A percentile compares a stretch with the other conserved stretches of the same genome.
Conservation (phyloP, 2,329 filamentous ascomycete species). For the Trichoderma citrinoviride region DNA sequence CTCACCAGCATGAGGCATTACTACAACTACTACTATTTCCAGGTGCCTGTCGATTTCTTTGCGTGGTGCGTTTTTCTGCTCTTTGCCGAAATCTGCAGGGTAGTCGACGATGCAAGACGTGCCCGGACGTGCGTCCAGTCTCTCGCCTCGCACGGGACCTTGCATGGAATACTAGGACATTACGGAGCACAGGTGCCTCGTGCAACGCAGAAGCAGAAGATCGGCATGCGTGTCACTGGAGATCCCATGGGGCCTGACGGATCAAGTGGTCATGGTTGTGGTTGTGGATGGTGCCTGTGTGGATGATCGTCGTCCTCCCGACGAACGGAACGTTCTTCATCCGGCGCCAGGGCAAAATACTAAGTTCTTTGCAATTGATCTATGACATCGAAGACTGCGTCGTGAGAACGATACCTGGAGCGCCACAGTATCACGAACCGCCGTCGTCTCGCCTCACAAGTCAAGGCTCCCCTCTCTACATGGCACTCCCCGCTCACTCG, state of each 20-base stretch:
- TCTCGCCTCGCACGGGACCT: slow-evolving; percentile 17
- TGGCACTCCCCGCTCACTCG: background rate
- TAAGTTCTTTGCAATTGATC: too few relatives aligned
- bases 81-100: background rate
- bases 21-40: too few relatives aligned
- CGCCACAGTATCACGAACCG: background rate
- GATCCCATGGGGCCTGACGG: background rate
- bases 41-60: too few relatives aligned
- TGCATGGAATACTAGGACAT: background rate
- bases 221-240: background rate
- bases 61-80: background rate
- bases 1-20: background rate
- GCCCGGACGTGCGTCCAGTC: background rate
- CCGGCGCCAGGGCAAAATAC: too few relatives aligned
- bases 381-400: background rate
- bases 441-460: background rate
- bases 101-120: background rate
- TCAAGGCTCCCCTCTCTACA: background rate
- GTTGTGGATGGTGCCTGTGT: background rate
- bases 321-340: background rate
- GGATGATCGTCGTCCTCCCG: background rate
- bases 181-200: background rate
- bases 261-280: background rate
- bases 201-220: background rate
- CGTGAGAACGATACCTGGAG: background rate